These are phyloP conservation scores for Pilasporangium apinafurcum DNA, from an alignment of 352 stramenopile species.

Conservation along the genomic window DNA sequence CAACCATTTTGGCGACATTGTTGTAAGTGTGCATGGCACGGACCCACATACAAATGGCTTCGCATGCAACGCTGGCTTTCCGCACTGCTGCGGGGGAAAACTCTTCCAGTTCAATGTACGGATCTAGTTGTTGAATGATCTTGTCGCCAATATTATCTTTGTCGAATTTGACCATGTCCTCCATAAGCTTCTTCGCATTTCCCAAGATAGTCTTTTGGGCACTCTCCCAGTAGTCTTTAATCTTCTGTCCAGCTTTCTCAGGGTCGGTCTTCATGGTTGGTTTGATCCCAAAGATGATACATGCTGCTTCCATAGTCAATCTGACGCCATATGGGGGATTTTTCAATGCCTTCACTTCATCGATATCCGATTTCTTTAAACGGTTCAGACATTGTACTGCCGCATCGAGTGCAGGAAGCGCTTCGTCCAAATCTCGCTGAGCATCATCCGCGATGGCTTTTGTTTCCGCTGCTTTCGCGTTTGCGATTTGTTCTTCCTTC, in stretches of 20 bases:
- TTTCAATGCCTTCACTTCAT: slow-evolving; percentile 89
- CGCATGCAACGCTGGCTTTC: slow-evolving; percentile 88
- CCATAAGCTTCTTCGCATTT: slow-evolving; percentile 87
- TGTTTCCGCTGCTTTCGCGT: slow-evolving; percentile 90
- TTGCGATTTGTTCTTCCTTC: slow-evolving; percentile 88
- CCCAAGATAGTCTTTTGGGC: slow-evolving; percentile 82
- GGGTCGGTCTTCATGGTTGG: slow-evolving; percentile 82
- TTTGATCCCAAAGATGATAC: slow-evolving; percentile 95
- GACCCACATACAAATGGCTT: slow-evolving; percentile 93
- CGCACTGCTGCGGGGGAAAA: slow-evolving; percentile 86
- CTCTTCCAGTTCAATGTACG: slow-evolving; percentile 89
- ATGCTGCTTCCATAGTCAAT: slow-evolving; percentile 89
- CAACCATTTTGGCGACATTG: slow-evolving; percentile 89
- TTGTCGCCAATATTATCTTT: slow-evolving; percentile 88
- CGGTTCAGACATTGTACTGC: slow-evolving; percentile 89
- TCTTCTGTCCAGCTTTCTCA: slow-evolving; percentile 87
- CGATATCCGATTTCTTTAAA: slow-evolving; percentile 93
- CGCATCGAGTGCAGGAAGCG: slow-evolving; percentile 86
- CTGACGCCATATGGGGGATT: slow-evolving; percentile 83
- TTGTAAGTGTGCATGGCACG: slow-evolving; percentile 92
- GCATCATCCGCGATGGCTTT: slow-evolving; percentile 91
- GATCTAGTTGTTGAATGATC: slow-evolving; percentile 82
- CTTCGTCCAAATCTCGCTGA: slow-evolving; percentile 90
- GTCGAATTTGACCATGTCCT: slow-evolving; percentile 88
- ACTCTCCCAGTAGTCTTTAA: slow-evolving; percentile 89